Conservation (phyloP, 2,329 filamentous ascomycete species). For the Colletotrichum truncatum region DNA sequence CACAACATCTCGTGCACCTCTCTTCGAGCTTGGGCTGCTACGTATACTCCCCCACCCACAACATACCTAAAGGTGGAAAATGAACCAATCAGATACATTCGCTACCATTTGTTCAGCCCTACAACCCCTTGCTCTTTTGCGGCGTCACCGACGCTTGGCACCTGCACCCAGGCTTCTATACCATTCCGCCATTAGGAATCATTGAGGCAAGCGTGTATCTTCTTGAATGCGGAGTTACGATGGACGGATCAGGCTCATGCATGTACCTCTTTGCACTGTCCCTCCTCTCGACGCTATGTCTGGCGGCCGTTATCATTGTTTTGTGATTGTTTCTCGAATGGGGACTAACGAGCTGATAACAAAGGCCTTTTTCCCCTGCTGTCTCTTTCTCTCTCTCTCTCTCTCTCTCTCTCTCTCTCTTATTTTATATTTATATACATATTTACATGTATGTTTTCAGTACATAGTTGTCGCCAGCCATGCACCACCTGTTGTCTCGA, state of each 20-base stretch:
- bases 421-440: no score
- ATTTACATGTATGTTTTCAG: no score
- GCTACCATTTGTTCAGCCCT: constrained; percentile 13
- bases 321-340: no score
- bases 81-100: neutral
- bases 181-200: constrained; percentile 11
- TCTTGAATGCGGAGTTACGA: neutral
- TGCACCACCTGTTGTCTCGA: neutral
- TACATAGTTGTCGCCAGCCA: neutral
- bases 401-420: no score
- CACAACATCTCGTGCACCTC: constrained; percentile 1
- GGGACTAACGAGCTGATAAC: no score
- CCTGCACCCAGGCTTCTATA: constrained; percentile 1
- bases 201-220: neutral
- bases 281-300: neutral
- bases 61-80: no score
- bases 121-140: constrained; percentile 5
- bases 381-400: no score
- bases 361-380: no score
- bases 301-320: neutral
- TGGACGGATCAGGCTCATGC: neutral
- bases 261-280: neutral
- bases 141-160: constrained; percentile 28
- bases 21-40: neutral
- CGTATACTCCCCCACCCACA: neutral